Percentiles rank a stretch among this genome's conserved stretches.
Conservation (phyloP, 2,329 filamentous ascomycete species). For the Pseudogymnoascus sp. region DNA sequence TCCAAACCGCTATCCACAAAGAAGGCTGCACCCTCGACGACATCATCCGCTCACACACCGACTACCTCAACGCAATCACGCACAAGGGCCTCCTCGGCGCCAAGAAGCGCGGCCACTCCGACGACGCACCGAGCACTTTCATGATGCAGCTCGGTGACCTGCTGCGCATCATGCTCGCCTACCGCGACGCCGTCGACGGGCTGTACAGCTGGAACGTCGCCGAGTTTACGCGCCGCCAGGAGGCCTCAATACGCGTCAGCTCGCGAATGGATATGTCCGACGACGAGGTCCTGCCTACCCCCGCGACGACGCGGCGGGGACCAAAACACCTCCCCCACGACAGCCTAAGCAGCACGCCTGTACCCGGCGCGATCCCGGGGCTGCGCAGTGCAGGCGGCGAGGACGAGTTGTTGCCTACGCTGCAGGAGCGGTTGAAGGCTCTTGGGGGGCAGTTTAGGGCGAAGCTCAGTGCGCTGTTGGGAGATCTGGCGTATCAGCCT, state of each 20-base stretch:
- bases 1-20: conserved; percentile 73
- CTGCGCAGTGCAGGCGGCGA: conserved; percentile 29
- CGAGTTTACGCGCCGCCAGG: conserved; percentile 87
- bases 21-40: conserved; percentile 91
- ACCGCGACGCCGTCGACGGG: conserved; percentile 87
- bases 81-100: conserved; percentile 89
- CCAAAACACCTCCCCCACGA: conserved; percentile 14
- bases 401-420: conserved; percentile 61
- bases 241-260: conserved; percentile 65
- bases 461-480: conserved; percentile 71
- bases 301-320: conserved; percentile 23
- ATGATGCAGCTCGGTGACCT: conserved; percentile 87
- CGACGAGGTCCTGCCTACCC: conserved; percentile 21
- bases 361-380: conserved; percentile 22
- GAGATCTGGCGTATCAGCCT: conserved; percentile 85
- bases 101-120: conserved; percentile 39
- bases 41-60: conserved; percentile 81
- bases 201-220: conserved; percentile 92
- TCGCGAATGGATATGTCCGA: conserved; percentile 33
- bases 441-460: conserved; percentile 69
- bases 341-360: conserved; percentile 1
- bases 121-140: conserved; percentile 61
- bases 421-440: conserved; percentile 64
- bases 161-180: conserved; percentile 85
- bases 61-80: conserved; percentile 88